Conservation (phyloP, 345 rosid species). For the Gossypium sturtianum region DNA sequence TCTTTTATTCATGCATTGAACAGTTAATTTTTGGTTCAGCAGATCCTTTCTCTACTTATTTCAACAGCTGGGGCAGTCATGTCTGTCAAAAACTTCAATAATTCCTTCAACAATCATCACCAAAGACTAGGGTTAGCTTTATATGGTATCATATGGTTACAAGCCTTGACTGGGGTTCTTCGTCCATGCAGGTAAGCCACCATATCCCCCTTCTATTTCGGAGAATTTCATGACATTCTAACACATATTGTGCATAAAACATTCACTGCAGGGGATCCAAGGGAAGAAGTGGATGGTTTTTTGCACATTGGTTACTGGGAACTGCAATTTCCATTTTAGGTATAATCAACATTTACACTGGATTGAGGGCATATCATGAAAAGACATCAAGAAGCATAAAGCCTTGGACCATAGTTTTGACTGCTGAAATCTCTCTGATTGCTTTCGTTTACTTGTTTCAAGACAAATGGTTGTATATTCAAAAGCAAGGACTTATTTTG, state of each 20-base stretch:
- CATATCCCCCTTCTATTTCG: background rate
- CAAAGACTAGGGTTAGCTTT: conserved; percentile 70
- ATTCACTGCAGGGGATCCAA: conserved; percentile 36
- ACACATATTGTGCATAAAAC: background rate
- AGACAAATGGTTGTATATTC: conserved; percentile 56
- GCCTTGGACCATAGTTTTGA: conserved; percentile 40
- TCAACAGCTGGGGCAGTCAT: conserved; percentile 70
- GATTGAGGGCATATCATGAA: conserved; percentile 44
- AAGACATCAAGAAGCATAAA: conserved; percentile 45
- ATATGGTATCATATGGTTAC: conserved; percentile 75
- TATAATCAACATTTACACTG: conserved; percentile 45
- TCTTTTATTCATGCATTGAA: background rate
- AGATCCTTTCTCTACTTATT: conserved; percentile 58
- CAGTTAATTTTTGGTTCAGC: conserved; percentile 11
- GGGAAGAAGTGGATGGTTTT: conserved; percentile 51
- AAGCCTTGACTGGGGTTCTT: conserved; percentile 52
- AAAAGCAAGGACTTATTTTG: conserved; percentile 38
- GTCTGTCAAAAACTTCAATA: conserved; percentile 70
- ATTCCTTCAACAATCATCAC: conserved; percentile 70
- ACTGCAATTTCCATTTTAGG: conserved; percentile 43
- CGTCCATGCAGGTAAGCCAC: conserved; percentile 56
- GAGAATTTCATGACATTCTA: background rate
- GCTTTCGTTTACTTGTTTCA: conserved; percentile 47
- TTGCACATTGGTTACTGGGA: conserved; percentile 55
- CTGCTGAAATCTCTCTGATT: conserved; percentile 34